A percentile compares a stretch with the other conserved stretches of the same genome.
phyloP scores from a whole-genome alignment of 345 rosid genomes.

The Sonneratia alba region DNA sequence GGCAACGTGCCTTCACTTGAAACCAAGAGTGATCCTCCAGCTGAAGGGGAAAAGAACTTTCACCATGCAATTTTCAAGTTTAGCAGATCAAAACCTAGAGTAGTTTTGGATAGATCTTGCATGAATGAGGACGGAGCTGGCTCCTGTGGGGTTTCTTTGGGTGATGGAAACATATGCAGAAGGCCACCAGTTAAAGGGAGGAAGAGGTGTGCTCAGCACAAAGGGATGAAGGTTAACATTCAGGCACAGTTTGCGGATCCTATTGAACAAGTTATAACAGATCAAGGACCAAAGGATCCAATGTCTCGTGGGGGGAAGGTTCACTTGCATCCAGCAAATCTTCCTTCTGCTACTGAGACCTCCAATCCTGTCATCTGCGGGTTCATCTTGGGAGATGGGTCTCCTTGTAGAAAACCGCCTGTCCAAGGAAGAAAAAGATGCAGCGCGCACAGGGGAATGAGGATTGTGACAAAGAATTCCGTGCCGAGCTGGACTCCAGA shows the following conservation, averaged over 20 bases:
- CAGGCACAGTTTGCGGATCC: neutral
- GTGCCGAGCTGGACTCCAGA: neutral
- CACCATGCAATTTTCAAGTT: constrained; percentile 34
- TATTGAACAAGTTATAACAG: neutral
- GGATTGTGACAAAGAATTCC: constrained; percentile 12
- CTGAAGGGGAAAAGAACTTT: constrained; percentile 28
- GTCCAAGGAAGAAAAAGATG: constrained; percentile 67
- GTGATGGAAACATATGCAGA: constrained; percentile 10
- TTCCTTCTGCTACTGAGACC: constrained; percentile 10
- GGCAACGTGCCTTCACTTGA: constrained; percentile 27
- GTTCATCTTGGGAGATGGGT: constrained; percentile 36
- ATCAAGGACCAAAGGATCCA: neutral
- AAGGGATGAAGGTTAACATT: constrained; percentile 8
- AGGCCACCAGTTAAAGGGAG: constrained; percentile 11
- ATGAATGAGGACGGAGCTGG: constrained; percentile 7
- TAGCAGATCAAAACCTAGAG: constrained; percentile 43
- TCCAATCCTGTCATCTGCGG: constrained; percentile 33
- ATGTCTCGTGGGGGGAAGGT: neutral
- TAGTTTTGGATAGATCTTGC: constrained; percentile 21
- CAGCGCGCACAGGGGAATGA: constrained; percentile 45
- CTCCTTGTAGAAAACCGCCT: constrained; percentile 35
- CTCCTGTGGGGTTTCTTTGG: constrained; percentile 16
- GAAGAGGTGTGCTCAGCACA: constrained; percentile 14
- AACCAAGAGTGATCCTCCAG: constrained; percentile 11
- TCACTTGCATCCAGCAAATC: neutral